phyloP scores from a whole-genome alignment of 352 stramenopile genomes.

The Phytopythium kandeliae region DNA sequence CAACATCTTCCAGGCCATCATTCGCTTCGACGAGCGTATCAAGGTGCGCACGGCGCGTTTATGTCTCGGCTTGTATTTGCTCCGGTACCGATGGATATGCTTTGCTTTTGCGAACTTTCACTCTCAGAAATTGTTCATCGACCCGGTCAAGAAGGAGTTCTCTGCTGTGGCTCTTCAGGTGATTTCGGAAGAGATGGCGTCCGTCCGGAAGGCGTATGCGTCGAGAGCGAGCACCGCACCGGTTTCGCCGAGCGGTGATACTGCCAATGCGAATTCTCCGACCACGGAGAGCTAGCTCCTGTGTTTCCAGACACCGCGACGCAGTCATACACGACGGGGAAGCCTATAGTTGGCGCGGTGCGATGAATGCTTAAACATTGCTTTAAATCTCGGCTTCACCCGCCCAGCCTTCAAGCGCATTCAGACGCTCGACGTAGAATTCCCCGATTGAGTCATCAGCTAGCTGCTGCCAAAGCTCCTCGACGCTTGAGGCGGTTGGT shows the following conservation, averaged over 20 bases:
- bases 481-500: background rate
- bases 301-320: background rate
- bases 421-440: slow-evolving; percentile 1
- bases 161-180: slow-evolving; percentile 47
- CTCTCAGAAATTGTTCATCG: slow-evolving; percentile 79
- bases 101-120: background rate
- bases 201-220: slow-evolving; percentile 45
- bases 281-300: background rate
- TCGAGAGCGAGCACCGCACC: slow-evolving; percentile 7
- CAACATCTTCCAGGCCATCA: slow-evolving; percentile 69
- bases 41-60: slow-evolving; percentile 33
- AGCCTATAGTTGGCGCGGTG: no score
- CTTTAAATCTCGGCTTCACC: background rate
- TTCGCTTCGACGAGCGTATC: slow-evolving; percentile 78
- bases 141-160: slow-evolving; percentile 80
- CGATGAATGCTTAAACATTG: no score
- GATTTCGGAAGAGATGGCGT: slow-evolving; percentile 51
- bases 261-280: background rate
- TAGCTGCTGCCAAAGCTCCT: background rate
- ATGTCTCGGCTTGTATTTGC: background rate
- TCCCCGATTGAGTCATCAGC: background rate
- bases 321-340: no score
- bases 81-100: background rate
- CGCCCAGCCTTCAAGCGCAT: background rate
- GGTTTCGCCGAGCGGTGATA: background rate